A percentile compares a stretch with the other conserved stretches of the same genome.
These are phyloP conservation scores for Carex cristatella DNA, from an alignment of 176 grass and related monocot species.

Conservation along the genomic window DNA sequence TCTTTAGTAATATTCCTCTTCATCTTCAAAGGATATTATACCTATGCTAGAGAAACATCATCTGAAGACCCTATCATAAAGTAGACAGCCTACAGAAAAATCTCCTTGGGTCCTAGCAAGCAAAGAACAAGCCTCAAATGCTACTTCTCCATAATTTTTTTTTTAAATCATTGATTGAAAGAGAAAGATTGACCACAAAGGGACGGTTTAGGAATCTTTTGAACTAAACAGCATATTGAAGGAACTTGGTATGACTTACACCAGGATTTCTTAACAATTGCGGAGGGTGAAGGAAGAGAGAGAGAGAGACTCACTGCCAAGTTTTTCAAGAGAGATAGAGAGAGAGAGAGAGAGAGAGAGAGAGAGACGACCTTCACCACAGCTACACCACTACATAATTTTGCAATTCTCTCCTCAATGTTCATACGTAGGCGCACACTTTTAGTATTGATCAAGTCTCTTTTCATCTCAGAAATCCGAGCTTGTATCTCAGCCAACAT, in stretches of 20 bases:
- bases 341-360: neutral
- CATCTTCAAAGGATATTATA: no score
- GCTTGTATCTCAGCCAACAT: conserved; percentile 94
- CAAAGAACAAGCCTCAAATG: conserved; percentile 1
- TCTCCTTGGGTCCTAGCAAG: conserved; percentile 20
- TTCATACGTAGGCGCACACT: conserved; percentile 43
- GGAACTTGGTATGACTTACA: neutral
- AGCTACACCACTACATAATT: conserved; percentile 77
- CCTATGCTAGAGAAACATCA: neutral
- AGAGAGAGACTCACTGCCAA: neutral
- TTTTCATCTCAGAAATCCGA: conserved; percentile 88
- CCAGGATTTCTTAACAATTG: neutral
- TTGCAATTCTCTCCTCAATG: conserved; percentile 80
- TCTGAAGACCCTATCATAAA: neutral
- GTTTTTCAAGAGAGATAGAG: no score
- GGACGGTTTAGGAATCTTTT: neutral
- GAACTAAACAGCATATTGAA: neutral
- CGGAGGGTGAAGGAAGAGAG: neutral
- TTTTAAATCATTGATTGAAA: neutral
- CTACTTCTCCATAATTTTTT: neutral
- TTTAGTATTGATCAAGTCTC: conserved; percentile 59
- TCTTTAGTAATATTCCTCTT: no score
- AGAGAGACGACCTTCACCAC: conserved; percentile 64
- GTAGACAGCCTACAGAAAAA: neutral
- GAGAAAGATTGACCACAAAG: neutral